These are phyloP conservation scores for Zymoseptoria crescenta DNA, from an alignment of 2,329 filamentous ascomycete species.

Conservation along the genomic window DNA sequence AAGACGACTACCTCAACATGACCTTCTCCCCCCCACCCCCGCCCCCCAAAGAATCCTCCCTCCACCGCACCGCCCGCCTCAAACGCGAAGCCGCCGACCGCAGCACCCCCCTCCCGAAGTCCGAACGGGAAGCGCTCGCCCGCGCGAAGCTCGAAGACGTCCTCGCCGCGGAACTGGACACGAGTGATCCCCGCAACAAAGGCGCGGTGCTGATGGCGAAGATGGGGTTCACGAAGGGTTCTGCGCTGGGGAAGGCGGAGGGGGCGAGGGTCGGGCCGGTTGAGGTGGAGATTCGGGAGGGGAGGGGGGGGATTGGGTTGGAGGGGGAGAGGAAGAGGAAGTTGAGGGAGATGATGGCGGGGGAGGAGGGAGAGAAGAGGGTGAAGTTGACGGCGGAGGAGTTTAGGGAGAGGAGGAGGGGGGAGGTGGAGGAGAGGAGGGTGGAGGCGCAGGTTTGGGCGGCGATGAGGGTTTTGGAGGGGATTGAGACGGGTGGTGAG, in stretches of 20 bases:
- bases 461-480: slow-evolving; percentile 75
- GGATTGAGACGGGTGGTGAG: slow-evolving; percentile 23
- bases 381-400: slow-evolving; percentile 58
- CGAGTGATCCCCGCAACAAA: slow-evolving; percentile 54
- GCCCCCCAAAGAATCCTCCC: slow-evolving; percentile 51
- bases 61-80: slow-evolving; percentile 50
- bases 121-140: slow-evolving; percentile 69
- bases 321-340: slow-evolving; percentile 78
- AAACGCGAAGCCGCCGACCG: slow-evolving; percentile 55
- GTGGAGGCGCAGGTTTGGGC: slow-evolving; percentile 63
- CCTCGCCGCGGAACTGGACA: slow-evolving; percentile 62
- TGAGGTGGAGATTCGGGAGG: slow-evolving; percentile 66
- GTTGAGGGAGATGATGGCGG: slow-evolving; percentile 47
- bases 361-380: slow-evolving; percentile 47
- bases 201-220: slow-evolving; percentile 95
- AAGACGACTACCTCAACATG: slow-evolving; percentile 98
- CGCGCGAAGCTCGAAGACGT: slow-evolving; percentile 65
- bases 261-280: slow-evolving; percentile 62
- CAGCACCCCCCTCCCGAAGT: slow-evolving; percentile 65
- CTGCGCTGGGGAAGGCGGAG: slow-evolving; percentile 59
- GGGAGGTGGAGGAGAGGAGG: slow-evolving; percentile 61
- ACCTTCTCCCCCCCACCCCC: slow-evolving; percentile 62
- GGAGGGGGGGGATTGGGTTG: slow-evolving; percentile 73
- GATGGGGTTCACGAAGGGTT: slow-evolving; percentile 78
- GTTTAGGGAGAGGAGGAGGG: slow-evolving; percentile 64